Conservation (phyloP, 2,329 filamentous ascomycete genomes). For the Hypoxylon rubiginosum region DNA sequence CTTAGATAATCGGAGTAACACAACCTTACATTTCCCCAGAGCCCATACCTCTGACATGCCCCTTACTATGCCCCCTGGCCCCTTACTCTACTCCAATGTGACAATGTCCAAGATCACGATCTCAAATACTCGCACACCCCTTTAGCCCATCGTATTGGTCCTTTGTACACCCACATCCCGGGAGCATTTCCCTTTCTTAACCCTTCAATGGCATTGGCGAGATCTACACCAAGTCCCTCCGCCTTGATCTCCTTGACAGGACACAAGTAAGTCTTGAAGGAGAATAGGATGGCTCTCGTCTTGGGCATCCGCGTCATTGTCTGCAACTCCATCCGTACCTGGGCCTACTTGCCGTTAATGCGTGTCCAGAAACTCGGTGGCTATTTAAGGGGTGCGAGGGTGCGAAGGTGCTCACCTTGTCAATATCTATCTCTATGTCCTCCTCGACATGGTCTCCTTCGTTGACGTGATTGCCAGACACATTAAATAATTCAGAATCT, state of each 20-base stretch:
- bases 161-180: slow-evolving; percentile 68
- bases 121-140: slow-evolving; percentile 62
- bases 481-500: slow-evolving; percentile 57
- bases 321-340: slow-evolving; percentile 64
- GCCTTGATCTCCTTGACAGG: slow-evolving; percentile 62
- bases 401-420: slow-evolving; percentile 52
- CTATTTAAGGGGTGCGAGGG: not conserved
- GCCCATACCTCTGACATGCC: too few species aligned
- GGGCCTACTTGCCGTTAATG: slow-evolving; percentile 47
- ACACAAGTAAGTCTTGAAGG: slow-evolving; percentile 69
- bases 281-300: slow-evolving; percentile 64
- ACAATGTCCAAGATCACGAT: slow-evolving; percentile 36
- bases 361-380: not conserved
- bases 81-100: too few species aligned
- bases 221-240: slow-evolving; percentile 61
- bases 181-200: slow-evolving; percentile 64
- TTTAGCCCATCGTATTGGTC: slow-evolving; percentile 62
- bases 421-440: slow-evolving; percentile 56
- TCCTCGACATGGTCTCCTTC: slow-evolving; percentile 52
- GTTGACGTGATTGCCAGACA: slow-evolving; percentile 55
- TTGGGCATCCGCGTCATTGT: slow-evolving; percentile 64
- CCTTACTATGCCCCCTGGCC: not conserved
- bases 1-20: not conserved
- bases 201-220: slow-evolving; percentile 68
- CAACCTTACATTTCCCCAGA: not conserved